Evolutionary conservation across 257 asterid genomes (phyloP), one percentile per base, ranked within the genome.

Genomic region (Lantana camara): DNA sequence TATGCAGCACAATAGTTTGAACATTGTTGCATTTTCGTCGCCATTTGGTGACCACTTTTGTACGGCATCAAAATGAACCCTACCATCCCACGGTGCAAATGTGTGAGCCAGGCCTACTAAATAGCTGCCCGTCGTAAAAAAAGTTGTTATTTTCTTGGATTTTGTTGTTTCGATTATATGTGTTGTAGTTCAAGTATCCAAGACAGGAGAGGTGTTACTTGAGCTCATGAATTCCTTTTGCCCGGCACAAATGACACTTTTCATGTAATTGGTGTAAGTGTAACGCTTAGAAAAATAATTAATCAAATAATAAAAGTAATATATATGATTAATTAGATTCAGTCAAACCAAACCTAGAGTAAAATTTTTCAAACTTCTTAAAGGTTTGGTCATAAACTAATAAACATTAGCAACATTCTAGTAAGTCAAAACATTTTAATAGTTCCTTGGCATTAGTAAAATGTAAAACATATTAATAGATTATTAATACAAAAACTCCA

Each of bases 61-160:
- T 7, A 40, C 34, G 3, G 56, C 57, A 54, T 73, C 53, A 14
- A 73, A 73, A 62, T 73, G 78, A 20, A 67, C 49, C 66, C 66
- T 35, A 3, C 74, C 78, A 29, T 73, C 67, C 5, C 44, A 62
- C 0, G 77, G 73, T n/a, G 41, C 55, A 53, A 45, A 61, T 9
- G 70, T 27, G 56, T 73, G 77, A 7, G 73, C 77, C 20, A 0
- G 32, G 6, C 14, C 9, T 50, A 4, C 8, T 4, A 16, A 72
- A 72, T 4, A 68, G 77, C 0, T 11, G 17, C 16, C 29, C 68
- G 3, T 72, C 72, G 11, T 58, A 53, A 9, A 57, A 59, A 1
- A 13, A 17, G 5, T 58, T 27, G 12, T 44, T 13, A 1, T 13
- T 29, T 56, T 51, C 38, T 10, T 0, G 16, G 7, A 14, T 13